These are phyloP conservation scores for Leishmania tropica DNA, from an alignment of 208 protist species.

Conservation along the genomic window DNA sequence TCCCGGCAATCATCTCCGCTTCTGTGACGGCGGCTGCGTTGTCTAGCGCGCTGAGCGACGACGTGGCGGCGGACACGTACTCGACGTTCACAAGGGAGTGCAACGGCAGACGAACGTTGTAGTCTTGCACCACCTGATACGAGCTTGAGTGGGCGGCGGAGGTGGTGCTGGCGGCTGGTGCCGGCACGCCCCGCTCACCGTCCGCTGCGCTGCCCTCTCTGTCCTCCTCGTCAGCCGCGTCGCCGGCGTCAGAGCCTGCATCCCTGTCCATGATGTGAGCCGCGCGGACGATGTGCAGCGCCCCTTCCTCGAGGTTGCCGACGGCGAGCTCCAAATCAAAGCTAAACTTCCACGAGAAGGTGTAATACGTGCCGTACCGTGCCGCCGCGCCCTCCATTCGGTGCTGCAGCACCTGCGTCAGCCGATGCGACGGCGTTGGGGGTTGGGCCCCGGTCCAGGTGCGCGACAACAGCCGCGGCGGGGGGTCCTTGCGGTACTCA, in stretches of 20 bases:
- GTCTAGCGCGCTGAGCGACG: slow-evolving; percentile 19
- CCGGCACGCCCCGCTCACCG: not conserved
- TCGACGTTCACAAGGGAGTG: slow-evolving; percentile 78
- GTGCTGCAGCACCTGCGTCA: slow-evolving; percentile 37
- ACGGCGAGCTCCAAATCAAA: slow-evolving; percentile 65
- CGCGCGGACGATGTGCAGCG: slow-evolving; percentile 54
- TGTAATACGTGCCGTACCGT: slow-evolving; percentile 46
- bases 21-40: not conserved
- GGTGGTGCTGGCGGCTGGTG: not conserved
- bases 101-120: slow-evolving; percentile 52
- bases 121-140: slow-evolving; percentile 32
- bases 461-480: slow-evolving; percentile 25
- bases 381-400: slow-evolving; percentile 24
- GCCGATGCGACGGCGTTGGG: slow-evolving; percentile 20
- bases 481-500: slow-evolving; percentile 23
- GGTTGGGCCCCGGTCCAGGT: slow-evolving; percentile 21
- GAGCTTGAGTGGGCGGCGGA: not conserved
- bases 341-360: slow-evolving; percentile 88
- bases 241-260: not conserved
- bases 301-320: slow-evolving; percentile 65
- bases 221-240: not conserved
- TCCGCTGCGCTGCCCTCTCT: not conserved
- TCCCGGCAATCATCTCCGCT: not conserved
- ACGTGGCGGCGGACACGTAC: slow-evolving; percentile 79
- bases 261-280: not conserved